A percentile compares a stretch with the other conserved stretches of the same genome.
Conservation (phyloP, 2,329 filamentous ascomycete species). For the Xylaria sp. region DNA sequence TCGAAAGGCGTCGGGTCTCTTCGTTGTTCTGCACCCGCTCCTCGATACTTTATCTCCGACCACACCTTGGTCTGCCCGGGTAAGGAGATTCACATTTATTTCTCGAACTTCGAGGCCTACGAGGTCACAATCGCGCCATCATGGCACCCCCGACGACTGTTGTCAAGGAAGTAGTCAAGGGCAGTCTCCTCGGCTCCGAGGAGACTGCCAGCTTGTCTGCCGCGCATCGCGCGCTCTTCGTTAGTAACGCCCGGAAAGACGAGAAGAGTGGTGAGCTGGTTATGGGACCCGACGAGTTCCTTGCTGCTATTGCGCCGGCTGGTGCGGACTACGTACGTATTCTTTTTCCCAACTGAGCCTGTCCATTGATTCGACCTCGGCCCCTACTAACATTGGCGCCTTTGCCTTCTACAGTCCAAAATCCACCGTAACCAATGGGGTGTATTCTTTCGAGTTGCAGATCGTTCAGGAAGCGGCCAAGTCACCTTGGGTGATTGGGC, state of each 20-base stretch:
- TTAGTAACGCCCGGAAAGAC: conserved; percentile 70
- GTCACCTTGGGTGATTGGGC: conserved; percentile 82
- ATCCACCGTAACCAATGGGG: conserved; percentile 93
- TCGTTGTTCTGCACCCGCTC: not conserved
- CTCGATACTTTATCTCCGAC: not conserved
- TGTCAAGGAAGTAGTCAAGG: conserved; percentile 70
- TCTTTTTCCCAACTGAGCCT: conserved; percentile 4
- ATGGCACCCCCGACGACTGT: conserved; percentile 46
- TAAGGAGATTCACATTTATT: not conserved
- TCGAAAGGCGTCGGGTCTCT: not conserved
- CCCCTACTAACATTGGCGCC: conserved; percentile 1
- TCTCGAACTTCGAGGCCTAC: not conserved
- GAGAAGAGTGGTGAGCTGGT: conserved; percentile 68
- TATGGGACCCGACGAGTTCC: conserved; percentile 81
- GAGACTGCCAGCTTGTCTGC: conserved; percentile 60
- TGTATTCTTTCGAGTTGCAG: conserved; percentile 87
- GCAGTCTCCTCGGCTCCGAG: conserved; percentile 64
- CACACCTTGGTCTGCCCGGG: conserved; percentile 7
- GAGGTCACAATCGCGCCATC: conserved; percentile 17
- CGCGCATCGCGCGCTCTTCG: conserved; percentile 71
- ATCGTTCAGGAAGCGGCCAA: conserved; percentile 67
- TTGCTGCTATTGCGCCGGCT: conserved; percentile 80
- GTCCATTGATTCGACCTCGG: not conserved
- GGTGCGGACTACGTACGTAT: conserved; percentile 83
- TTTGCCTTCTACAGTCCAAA: conserved; percentile 65